Conservation (phyloP, 306 rosid genomes). For the Ochetophila trinervis region DNA sequence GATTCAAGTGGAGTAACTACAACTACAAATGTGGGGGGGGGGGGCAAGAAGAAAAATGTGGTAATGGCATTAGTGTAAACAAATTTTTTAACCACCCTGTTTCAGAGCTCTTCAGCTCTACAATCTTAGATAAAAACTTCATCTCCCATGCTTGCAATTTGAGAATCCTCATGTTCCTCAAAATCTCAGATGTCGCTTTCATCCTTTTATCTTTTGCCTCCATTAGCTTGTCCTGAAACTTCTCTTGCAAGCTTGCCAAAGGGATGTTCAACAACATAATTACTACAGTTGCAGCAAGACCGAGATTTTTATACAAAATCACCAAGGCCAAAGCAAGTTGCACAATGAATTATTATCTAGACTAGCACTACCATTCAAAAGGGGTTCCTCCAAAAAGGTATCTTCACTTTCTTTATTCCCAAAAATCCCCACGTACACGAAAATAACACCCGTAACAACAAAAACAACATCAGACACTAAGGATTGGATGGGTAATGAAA, state of each 20-base stretch:
- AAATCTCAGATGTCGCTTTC: no score
- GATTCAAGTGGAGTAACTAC: constrained; percentile 52
- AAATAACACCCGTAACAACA: constrained; percentile 38
- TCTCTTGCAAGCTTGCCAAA: constrained; percentile 38
- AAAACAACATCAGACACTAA: constrained; percentile 45
- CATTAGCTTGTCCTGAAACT: no score
- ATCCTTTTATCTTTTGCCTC: no score
- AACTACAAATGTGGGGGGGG: constrained; percentile 50
- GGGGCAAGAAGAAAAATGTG: constrained; percentile 39
- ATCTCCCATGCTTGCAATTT: no score
- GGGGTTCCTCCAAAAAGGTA: constrained; percentile 53
- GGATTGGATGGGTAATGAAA: constrained; percentile 32
- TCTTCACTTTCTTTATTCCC: constrained; percentile 31
- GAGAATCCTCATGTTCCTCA: no score
- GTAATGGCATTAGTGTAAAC: constrained; percentile 32
- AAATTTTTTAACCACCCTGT: constrained; percentile 42
- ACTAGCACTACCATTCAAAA: constrained; percentile 47
- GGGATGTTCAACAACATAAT: constrained; percentile 52
- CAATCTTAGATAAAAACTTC: no score
- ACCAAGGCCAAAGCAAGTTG: constrained; percentile 62
- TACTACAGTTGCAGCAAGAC: constrained; percentile 55
- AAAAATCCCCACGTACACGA: constrained; percentile 39
- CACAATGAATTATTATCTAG: constrained; percentile 30
- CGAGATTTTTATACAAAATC: constrained; percentile 63
- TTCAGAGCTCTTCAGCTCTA: constrained; percentile 42